Evolutionary conservation across 2,329 filamentous ascomycete species (phyloP).

Genomic region (Simplicillium sp.): DNA sequence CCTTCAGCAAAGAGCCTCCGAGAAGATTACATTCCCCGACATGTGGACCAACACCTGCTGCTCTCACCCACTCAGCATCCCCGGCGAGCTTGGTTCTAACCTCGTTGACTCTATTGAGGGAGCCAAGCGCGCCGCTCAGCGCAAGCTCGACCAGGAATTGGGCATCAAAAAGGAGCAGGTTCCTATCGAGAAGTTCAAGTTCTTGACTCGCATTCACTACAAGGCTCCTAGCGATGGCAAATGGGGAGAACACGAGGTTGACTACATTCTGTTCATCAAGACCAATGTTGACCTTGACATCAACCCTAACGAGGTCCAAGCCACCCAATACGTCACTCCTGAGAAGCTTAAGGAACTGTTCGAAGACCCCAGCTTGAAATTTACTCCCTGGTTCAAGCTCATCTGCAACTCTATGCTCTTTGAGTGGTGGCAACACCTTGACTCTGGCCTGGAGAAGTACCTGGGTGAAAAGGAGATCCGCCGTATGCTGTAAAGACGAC

Average conservation of each 20-base stretch:
- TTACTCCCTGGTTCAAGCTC: conserved; percentile 98
- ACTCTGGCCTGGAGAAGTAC: conserved; percentile 74
- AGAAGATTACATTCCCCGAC: conserved; percentile 98
- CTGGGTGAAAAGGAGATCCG: conserved; percentile 78
- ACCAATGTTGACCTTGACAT: conserved; percentile 74
- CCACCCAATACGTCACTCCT: conserved; percentile 72
- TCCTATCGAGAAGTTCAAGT: conserved; percentile 82
- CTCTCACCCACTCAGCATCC: conserved; percentile 88
- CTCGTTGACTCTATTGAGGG: conserved; percentile 73
- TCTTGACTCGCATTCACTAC: conserved; percentile 96
- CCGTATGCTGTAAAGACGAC: conserved; percentile 49
- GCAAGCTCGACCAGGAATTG: conserved; percentile 90
- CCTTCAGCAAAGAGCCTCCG: conserved; percentile 85
- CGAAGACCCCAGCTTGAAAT: conserved; percentile 66
- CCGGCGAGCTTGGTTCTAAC: conserved; percentile 79
- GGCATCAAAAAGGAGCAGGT: conserved; percentile 87
- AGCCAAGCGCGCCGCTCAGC: conserved; percentile 83
- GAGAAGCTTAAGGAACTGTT: conserved; percentile 82
- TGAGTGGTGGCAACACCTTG: conserved; percentile 89
- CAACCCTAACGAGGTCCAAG: conserved; percentile 84
- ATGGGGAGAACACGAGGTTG: conserved; percentile 98
- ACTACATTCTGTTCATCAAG: conserved; percentile 98
- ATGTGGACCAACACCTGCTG: conserved; percentile 99
- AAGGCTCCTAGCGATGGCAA: conserved; percentile 93
- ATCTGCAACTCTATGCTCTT: conserved; percentile 98